These are phyloP conservation scores for Pisolithus albus DNA, from an alignment of 768 basidiomycete species.

Conservation along the genomic window DNA sequence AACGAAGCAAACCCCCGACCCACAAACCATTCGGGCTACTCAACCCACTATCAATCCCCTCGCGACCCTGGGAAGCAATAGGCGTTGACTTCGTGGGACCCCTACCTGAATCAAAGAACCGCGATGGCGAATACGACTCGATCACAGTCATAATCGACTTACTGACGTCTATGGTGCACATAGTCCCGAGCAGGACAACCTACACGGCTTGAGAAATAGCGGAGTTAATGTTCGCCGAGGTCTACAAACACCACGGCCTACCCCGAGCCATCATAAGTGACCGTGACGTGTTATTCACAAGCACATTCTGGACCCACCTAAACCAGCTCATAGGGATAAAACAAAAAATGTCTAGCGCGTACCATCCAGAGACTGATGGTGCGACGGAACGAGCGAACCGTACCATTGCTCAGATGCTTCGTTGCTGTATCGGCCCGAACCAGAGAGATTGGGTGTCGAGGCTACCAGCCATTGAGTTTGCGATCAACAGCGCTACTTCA, in stretches of 20 bases:
- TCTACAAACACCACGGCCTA: constrained; percentile 35
- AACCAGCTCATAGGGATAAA: constrained; percentile 24
- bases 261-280: constrained; percentile 35
- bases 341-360: constrained; percentile 32
- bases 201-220: constrained; percentile 32
- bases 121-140: constrained; percentile 15
- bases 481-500: no score
- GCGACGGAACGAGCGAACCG: constrained; percentile 30
- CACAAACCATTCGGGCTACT: constrained; percentile 24
- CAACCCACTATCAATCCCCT: constrained; percentile 21
- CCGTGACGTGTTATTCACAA: constrained; percentile 36
- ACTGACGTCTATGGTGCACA: constrained; percentile 16
- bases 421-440: constrained; percentile 14
- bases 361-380: constrained; percentile 39
- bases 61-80: constrained; percentile 31
- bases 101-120: constrained; percentile 17
- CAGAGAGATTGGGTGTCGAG: not conserved
- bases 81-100: constrained; percentile 37
- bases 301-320: constrained; percentile 35
- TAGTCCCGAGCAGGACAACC: constrained; percentile 12
- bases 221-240: constrained; percentile 27
- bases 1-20: constrained; percentile 15
- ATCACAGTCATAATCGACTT: constrained; percentile 20
- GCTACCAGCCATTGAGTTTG: not conserved
- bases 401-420: constrained; percentile 25